phyloP scores from a whole-genome alignment of 2,329 filamentous ascomycete genomes.

The Pseudofabraea citricarpa region DNA sequence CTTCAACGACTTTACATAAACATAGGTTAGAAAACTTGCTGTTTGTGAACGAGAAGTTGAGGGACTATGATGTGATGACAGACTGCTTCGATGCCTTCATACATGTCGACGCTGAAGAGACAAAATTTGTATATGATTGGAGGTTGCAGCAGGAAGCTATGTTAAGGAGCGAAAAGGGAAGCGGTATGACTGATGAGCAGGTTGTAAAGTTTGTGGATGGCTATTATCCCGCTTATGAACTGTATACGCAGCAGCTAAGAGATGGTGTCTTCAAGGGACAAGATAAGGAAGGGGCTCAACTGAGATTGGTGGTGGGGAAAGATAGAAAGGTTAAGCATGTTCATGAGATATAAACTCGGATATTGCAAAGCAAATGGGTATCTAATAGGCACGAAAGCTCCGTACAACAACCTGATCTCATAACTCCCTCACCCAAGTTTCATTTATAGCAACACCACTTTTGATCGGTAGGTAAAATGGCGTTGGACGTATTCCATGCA shows the following conservation, averaged over 20 bases:
- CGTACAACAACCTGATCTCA: too few species aligned
- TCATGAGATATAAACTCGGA: constrained; percentile 17
- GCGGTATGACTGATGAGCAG: constrained; percentile 61
- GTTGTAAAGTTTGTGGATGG: constrained; percentile 63
- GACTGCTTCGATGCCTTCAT: constrained; percentile 57
- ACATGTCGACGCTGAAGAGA: constrained; percentile 59
- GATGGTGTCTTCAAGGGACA: constrained; percentile 38
- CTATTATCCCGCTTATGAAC: constrained; percentile 48
- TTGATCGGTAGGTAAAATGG: too few species aligned
- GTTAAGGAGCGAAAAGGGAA: constrained; percentile 49
- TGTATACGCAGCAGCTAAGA: constrained; percentile 45
- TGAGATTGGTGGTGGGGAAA: constrained; percentile 43
- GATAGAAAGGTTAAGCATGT: constrained; percentile 38
- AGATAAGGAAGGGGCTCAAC: constrained; percentile 36
- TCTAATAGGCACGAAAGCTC: too few species aligned
- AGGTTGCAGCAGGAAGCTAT: constrained; percentile 59
- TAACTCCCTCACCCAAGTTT: too few species aligned
- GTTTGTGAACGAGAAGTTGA: constrained; percentile 54
- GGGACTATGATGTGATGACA: constrained; percentile 54
- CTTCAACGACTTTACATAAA: constrained; percentile 38
- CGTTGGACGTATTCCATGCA: too few species aligned
- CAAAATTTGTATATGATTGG: constrained; percentile 63
- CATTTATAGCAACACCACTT: too few species aligned
- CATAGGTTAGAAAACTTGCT: constrained; percentile 50
- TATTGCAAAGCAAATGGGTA: constrained; percentile 18